Percentiles rank a stretch among this genome's conserved stretches.
Evolutionary conservation across 352 stramenopile species (phyloP).

Genomic region (Globisporangium mamillatum): DNA sequence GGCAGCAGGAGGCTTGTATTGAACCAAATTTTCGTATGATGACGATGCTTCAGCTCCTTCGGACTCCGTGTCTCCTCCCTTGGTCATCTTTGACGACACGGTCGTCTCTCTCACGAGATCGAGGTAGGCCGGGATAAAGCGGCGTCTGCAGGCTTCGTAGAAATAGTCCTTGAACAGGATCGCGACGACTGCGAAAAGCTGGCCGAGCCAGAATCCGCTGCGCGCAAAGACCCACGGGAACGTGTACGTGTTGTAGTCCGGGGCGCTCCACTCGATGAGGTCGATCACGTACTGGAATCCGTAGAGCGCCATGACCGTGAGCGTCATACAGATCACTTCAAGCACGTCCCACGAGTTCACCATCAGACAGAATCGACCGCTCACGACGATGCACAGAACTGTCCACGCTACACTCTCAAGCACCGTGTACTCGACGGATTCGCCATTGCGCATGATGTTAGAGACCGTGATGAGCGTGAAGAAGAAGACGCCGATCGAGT

Average conservation of each 20-base stretch:
- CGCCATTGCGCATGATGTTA: constrained; percentile 63
- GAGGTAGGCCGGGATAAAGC: constrained; percentile 64
- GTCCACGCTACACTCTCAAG: constrained; percentile 73
- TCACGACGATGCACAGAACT: constrained; percentile 74
- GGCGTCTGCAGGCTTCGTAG: constrained; percentile 60
- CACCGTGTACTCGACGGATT: constrained; percentile 57
- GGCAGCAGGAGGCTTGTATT: constrained; percentile 44
- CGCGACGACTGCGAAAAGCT: constrained; percentile 63
- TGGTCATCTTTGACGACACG: constrained; percentile 18
- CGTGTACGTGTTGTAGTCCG: constrained; percentile 68
- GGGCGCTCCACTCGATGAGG: constrained; percentile 45
- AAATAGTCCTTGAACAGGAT: constrained; percentile 72
- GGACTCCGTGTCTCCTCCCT: background rate
- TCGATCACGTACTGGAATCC: constrained; percentile 70
- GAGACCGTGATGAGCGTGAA: constrained; percentile 41
- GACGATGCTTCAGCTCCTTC: constrained; percentile 1
- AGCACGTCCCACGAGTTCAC: constrained; percentile 80
- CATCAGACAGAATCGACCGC: constrained; percentile 73
- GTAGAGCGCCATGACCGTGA: constrained; percentile 63
- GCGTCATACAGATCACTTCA: constrained; percentile 44
- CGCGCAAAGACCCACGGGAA: constrained; percentile 77
- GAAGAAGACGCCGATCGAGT: constrained; percentile 75
- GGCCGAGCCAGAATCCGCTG: constrained; percentile 68
- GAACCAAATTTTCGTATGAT: constrained; percentile 31
- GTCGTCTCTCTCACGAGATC: constrained; percentile 68